phyloP scores from a whole-genome alignment of 768 basidiomycete species.

The Leccinum fibrillosum region DNA sequence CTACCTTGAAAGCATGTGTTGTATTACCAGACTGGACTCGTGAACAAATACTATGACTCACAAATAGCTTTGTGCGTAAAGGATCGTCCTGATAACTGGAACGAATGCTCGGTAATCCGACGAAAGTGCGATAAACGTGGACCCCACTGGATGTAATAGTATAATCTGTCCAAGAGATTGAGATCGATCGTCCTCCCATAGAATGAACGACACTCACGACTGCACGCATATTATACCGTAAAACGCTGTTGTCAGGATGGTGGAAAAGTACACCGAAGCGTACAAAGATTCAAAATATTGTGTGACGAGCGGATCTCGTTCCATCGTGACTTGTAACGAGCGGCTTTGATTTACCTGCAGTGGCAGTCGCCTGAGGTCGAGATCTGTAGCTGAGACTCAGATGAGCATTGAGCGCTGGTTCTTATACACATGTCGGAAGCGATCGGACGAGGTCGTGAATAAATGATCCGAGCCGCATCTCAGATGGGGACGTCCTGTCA shows the following conservation, averaged over 20 bases:
- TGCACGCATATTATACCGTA: too few relatives aligned
- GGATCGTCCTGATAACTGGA: conserved; percentile 10
- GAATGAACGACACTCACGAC: too few relatives aligned
- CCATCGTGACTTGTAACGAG: too few relatives aligned
- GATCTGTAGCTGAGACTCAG: too few relatives aligned
- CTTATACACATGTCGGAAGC: background rate
- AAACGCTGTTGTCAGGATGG: too few relatives aligned
- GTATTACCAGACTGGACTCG: background rate
- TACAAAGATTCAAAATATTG: too few relatives aligned
- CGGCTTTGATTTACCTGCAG: too few relatives aligned
- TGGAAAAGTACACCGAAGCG: too few relatives aligned
- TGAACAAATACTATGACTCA: conserved; percentile 1
- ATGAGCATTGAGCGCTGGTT: too few relatives aligned
- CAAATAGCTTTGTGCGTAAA: conserved; percentile 2
- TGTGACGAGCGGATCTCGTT: too few relatives aligned
- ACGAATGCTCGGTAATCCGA: background rate
- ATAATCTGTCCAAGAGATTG: background rate
- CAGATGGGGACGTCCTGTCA: background rate
- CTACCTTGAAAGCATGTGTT: conserved; percentile 1
- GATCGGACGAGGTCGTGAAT: background rate
- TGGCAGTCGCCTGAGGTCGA: too few relatives aligned
- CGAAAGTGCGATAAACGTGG: background rate
- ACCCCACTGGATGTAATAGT: conserved; percentile 1
- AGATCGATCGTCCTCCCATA: too few relatives aligned
- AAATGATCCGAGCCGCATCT: background rate